These are phyloP conservation scores for Cafeteria roenbergensis DNA, from an alignment of 108 stramenopile genomes.

Conservation along the genomic window DNA sequence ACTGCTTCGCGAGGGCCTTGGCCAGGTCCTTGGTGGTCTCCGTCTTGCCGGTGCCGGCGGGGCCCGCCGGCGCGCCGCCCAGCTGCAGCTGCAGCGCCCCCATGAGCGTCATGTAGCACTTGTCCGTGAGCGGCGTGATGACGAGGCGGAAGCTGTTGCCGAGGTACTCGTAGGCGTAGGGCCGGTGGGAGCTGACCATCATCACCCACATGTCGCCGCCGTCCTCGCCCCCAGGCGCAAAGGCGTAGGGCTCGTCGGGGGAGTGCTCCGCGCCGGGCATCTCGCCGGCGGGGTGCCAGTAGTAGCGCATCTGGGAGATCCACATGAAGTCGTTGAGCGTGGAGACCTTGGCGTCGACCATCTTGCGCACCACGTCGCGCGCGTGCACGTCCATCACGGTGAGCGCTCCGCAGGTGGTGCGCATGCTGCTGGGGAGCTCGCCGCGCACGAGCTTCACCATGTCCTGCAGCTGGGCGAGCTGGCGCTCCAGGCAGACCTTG, in stretches of 20 bases:
- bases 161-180: slow-evolving; percentile 58
- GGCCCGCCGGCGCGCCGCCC: slow-evolving; percentile 53
- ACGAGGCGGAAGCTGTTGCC: slow-evolving; percentile 52
- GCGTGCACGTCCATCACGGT: slow-evolving; percentile 58
- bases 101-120: slow-evolving; percentile 58
- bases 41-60: slow-evolving; percentile 56
- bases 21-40: slow-evolving; percentile 54
- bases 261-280: neutral
- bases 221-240: slow-evolving; percentile 23
- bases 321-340: slow-evolving; percentile 34
- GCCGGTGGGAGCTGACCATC: slow-evolving; percentile 46
- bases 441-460: slow-evolving; percentile 53
- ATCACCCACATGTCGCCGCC: slow-evolving; percentile 34
- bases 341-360: slow-evolving; percentile 31
- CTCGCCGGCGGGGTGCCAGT: slow-evolving; percentile 32
- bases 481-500: slow-evolving; percentile 13
- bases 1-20: slow-evolving; percentile 53
- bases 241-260: neutral
- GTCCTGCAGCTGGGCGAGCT: slow-evolving; percentile 42
- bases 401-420: slow-evolving; percentile 45
- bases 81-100: slow-evolving; percentile 54
- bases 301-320: slow-evolving; percentile 47
- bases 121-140: slow-evolving; percentile 54
- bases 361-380: slow-evolving; percentile 46
- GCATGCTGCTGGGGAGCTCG: slow-evolving; percentile 28